These are phyloP conservation scores for Sarocladium strictum DNA, from an alignment of 2,329 filamentous ascomycete genomes.

Conservation along the genomic window DNA sequence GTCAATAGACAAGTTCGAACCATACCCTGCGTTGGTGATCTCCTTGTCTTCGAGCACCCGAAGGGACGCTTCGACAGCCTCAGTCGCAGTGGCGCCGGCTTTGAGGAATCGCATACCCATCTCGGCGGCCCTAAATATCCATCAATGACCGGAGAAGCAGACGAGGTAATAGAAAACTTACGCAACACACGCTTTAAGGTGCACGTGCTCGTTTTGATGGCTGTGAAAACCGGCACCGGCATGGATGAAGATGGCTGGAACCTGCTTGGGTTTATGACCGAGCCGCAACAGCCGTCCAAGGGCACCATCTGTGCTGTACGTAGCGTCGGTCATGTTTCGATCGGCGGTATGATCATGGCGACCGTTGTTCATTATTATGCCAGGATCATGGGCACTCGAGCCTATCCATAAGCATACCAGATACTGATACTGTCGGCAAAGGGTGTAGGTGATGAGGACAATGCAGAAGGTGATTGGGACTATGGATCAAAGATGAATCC, in stretches of 20 bases:
- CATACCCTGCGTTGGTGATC: constrained; percentile 94
- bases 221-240: constrained; percentile 95
- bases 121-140: constrained; percentile 67
- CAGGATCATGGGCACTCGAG: neutral
- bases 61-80: constrained; percentile 86
- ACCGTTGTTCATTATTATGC: constrained; percentile 22
- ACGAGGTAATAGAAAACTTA: constrained; percentile 39
- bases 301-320: constrained; percentile 36
- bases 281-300: constrained; percentile 33
- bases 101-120: constrained; percentile 77
- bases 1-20: constrained; percentile 88
- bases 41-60: constrained; percentile 86
- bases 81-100: constrained; percentile 71
- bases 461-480: neutral
- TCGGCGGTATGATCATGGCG: constrained; percentile 20
- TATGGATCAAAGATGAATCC: neutral
- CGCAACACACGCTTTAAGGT: constrained; percentile 84
- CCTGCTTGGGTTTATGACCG: constrained; percentile 25
- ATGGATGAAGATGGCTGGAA: constrained; percentile 86
- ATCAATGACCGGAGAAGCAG: neutral
- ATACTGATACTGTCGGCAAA: neutral
- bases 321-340: constrained; percentile 42
- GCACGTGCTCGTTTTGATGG: constrained; percentile 73
- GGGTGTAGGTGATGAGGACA: neutral
- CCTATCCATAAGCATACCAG: constrained; percentile 1